Conservation (phyloP, 2,329 filamentous ascomycete genomes). For the Epichloe aotearoae region DNA sequence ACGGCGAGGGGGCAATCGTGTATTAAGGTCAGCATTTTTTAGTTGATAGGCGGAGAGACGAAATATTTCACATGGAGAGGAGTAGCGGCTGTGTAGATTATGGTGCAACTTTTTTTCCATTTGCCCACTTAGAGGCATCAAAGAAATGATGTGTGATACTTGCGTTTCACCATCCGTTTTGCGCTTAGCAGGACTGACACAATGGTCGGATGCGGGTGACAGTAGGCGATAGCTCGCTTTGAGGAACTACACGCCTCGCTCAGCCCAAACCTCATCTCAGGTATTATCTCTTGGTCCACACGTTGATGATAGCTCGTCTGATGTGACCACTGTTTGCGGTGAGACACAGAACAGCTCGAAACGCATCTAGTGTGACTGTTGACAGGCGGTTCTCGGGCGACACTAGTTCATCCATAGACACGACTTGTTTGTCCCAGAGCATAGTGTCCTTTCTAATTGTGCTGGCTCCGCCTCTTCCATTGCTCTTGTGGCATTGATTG, state of each 20-base stretch:
- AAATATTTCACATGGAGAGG: constrained; percentile 10
- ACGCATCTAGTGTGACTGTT: constrained; percentile 1
- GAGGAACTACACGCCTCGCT: neutral
- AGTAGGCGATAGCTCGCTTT: neutral
- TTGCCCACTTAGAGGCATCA: constrained; percentile 22
- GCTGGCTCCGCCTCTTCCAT: neutral
- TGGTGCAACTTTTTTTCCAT: constrained; percentile 19
- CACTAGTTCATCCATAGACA: neutral
- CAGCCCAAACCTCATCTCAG: neutral
- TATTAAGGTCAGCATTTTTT: constrained; percentile 14
- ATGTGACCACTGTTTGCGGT: neutral
- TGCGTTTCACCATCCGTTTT: neutral
- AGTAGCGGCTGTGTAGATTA: constrained; percentile 27
- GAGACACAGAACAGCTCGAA: neutral
- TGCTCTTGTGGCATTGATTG: neutral
- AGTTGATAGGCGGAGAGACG: constrained; percentile 8
- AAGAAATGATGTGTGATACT: neutral
- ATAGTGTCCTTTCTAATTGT: neutral
- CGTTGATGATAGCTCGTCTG: neutral
- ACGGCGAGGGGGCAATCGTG: constrained; percentile 5
- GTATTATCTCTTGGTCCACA: neutral
- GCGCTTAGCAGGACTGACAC: neutral
- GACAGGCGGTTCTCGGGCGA: neutral
- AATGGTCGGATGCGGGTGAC: neutral
- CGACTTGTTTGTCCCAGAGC: neutral